Percentiles rank a stretch among this genome's conserved stretches.
Evolutionary conservation across 768 basidiomycete species (phyloP).

Genomic region (Jaapia argillacea): DNA sequence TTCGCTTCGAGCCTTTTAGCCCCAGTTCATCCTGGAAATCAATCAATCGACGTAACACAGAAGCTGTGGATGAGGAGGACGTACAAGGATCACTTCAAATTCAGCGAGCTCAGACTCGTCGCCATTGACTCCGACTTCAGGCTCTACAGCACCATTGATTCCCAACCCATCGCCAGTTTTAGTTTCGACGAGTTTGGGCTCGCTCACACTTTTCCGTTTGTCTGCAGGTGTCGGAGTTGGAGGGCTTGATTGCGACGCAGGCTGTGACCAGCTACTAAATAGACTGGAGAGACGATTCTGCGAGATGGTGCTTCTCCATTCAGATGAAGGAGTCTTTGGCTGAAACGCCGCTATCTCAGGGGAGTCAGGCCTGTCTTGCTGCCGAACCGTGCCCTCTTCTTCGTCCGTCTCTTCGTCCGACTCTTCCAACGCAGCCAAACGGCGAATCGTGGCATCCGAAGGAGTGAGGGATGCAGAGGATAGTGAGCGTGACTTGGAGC

Average conservation of each 20-base stretch:
- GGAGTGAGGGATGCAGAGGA: conserved; percentile 37
- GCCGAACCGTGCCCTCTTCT: conserved; percentile 59
- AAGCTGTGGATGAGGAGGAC: conserved; percentile 11
- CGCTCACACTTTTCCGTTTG: conserved; percentile 59
- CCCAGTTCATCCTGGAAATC: conserved; percentile 56
- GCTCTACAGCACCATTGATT: conserved; percentile 15
- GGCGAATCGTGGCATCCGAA: conserved; percentile 40
- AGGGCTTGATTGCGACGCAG: conserved; percentile 27
- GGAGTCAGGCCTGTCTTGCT: conserved; percentile 21
- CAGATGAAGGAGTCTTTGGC: conserved; percentile 21
- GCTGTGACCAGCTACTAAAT: conserved; percentile 56
- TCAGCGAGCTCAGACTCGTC: conserved; percentile 30
- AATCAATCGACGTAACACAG: conserved; percentile 3
- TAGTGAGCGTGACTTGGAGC: conserved; percentile 45
- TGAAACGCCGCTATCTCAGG: conserved; percentile 6
- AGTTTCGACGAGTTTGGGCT: conserved; percentile 50
- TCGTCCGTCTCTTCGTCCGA: conserved; percentile 32
- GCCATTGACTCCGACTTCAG: conserved; percentile 17
- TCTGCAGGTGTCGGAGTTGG: too few species aligned
- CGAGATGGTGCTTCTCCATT: conserved; percentile 44
- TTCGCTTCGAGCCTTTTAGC: conserved; percentile 60
- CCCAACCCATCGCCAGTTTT: conserved; percentile 23
- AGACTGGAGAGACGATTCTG: conserved; percentile 54
- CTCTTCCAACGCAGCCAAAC: conserved; percentile 39
- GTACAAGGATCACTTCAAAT: conserved; percentile 66